Conservation (phyloP, 164 flowering plant genomes). For the Tinospora cordifolia region DNA sequence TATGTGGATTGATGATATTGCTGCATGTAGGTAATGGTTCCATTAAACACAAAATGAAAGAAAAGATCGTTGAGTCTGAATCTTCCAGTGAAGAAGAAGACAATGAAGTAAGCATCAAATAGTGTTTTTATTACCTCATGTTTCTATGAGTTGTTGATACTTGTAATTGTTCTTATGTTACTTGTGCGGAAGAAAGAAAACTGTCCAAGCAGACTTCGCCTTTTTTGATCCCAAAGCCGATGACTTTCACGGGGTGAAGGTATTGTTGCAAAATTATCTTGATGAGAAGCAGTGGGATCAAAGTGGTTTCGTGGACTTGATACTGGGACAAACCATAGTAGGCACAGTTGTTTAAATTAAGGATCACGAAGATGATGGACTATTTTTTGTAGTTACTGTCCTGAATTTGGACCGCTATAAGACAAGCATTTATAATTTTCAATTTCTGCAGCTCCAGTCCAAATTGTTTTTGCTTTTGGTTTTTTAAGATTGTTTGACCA, state of each 20-base stretch:
- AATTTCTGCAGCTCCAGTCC: background rate
- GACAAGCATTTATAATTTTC: conserved; percentile 29
- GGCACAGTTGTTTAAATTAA: conserved; percentile 86
- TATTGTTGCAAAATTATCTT: conserved; percentile 65
- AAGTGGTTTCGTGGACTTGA: conserved; percentile 78
- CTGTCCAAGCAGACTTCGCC: conserved; percentile 78
- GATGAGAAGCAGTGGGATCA: conserved; percentile 72
- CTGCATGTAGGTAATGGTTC: conserved; percentile 24
- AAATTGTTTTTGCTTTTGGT: background rate
- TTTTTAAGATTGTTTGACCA: background rate
- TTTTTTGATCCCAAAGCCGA: conserved; percentile 83
- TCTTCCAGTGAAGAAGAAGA: conserved; percentile 58
- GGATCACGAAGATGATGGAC: conserved; percentile 64
- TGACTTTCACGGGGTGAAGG: conserved; percentile 88
- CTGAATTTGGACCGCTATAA: conserved; percentile 77
- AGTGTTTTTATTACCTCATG: background rate
- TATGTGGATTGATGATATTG: background rate
- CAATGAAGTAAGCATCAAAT: conserved; percentile 36
- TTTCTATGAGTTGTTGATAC: background rate
- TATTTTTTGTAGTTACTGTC: conserved; percentile 52
- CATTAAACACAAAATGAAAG: conserved; percentile 13
- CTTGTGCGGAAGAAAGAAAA: conserved; percentile 17
- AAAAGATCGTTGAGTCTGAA: conserved; percentile 19
- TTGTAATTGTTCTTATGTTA: background rate
- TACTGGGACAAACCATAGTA: conserved; percentile 85